A percentile compares a stretch with the other conserved stretches of the same genome.
Evolutionary conservation across 371 early-diverging fungal genomes (phyloP).

Genomic region (Actinomortierella wolfii): DNA sequence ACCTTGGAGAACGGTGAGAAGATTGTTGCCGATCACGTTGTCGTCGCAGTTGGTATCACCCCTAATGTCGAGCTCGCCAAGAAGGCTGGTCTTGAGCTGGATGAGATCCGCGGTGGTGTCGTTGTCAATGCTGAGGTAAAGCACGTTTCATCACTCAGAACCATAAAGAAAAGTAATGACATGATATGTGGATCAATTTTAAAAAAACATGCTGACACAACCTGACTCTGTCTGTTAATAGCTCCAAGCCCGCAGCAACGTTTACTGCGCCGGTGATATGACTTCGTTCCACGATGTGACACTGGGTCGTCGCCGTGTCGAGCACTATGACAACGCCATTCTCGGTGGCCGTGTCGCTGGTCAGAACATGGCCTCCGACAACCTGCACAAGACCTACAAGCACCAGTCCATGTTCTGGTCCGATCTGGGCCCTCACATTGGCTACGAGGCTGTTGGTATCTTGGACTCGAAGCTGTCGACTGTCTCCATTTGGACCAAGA

Average conservation of each 20-base stretch:
- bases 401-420: conserved; percentile 86
- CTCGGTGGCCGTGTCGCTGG: conserved; percentile 74
- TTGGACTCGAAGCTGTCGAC: conserved; percentile 71
- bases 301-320: conserved; percentile 77
- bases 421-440: conserved; percentile 74
- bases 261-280: conserved; percentile 81
- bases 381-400: conserved; percentile 61
- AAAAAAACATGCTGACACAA: no score
- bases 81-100: conserved; percentile 74
- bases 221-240: no score
- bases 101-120: conserved; percentile 69
- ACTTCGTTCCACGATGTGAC: conserved; percentile 76
- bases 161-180: no score
- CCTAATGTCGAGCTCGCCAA: conserved; percentile 72
- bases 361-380: conserved; percentile 69
- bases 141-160: no score
- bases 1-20: conserved; percentile 52
- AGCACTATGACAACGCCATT: conserved; percentile 79
- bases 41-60: conserved; percentile 75
- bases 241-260: conserved; percentile 72
- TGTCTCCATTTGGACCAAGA: conserved; percentile 76
- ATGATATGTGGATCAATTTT: no score
- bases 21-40: conserved; percentile 67
- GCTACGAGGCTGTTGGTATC: conserved; percentile 78
- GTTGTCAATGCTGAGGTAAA: conserved; percentile 69